These are phyloP conservation scores for Leccinum glutinopallens DNA, from an alignment of 1,284 basidiomycete species.

Conservation along the genomic window DNA sequence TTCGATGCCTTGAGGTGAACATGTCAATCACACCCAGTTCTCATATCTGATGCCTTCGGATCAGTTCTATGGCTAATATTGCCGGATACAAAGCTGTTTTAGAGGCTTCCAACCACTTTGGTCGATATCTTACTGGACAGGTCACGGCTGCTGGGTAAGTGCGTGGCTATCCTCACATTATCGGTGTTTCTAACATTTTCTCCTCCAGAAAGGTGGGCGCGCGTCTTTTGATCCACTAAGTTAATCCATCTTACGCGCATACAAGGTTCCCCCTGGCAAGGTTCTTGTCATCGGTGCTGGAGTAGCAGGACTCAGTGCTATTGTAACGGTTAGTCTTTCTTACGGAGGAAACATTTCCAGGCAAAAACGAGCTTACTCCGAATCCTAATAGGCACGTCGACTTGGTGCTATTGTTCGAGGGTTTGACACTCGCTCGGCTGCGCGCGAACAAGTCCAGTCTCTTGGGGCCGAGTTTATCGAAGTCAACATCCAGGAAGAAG, in stretches of 20 bases:
- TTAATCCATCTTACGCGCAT: slow-evolving; percentile 22
- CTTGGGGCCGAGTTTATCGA: slow-evolving; percentile 87
- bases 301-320: slow-evolving; percentile 84
- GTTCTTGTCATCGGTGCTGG: slow-evolving; percentile 85
- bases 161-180: slow-evolving; percentile 4
- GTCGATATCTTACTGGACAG: slow-evolving; percentile 85
- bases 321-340: slow-evolving; percentile 62
- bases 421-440: slow-evolving; percentile 82
- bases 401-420: slow-evolving; percentile 85
- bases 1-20: slow-evolving; percentile 80
- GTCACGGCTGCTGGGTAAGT: slow-evolving; percentile 83
- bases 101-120: slow-evolving; percentile 85
- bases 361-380: slow-evolving; percentile 10
- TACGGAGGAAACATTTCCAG: slow-evolving; percentile 1
- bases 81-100: slow-evolving; percentile 86
- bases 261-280: slow-evolving; percentile 81
- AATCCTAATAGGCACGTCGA: slow-evolving; percentile 58
- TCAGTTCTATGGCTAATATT: slow-evolving; percentile 88
- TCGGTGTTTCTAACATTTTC: slow-evolving; percentile 11
- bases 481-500: slow-evolving; percentile 76
- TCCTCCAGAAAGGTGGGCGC: slow-evolving; percentile 29
- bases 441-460: slow-evolving; percentile 84
- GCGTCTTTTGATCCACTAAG: not conserved
- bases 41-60: slow-evolving; percentile 1
- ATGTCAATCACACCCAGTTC: slow-evolving; percentile 2